phyloP scores from a whole-genome alignment of 768 basidiomycete genomes.

The Rhodocollybia butyracea region DNA sequence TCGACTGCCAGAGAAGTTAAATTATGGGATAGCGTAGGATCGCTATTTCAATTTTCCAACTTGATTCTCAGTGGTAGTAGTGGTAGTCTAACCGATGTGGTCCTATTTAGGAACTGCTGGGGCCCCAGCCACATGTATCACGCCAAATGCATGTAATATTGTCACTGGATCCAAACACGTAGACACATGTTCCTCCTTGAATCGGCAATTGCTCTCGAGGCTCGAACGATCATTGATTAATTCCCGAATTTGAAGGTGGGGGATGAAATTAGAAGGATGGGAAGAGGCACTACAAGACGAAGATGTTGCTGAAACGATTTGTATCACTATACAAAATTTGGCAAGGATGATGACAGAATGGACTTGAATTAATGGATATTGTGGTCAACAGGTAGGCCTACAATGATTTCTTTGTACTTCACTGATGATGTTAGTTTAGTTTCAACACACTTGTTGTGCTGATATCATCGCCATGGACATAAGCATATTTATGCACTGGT shows the following conservation, averaged over 20 bases:
- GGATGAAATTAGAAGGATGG: slow-evolving; percentile 63
- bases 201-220: no score
- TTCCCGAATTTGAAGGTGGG: slow-evolving; percentile 69
- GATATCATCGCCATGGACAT: slow-evolving; percentile 35
- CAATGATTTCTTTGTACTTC: slow-evolving; percentile 14
- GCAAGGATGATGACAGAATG: slow-evolving; percentile 41
- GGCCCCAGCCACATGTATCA: slow-evolving; percentile 43
- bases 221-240: slow-evolving; percentile 39
- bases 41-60: slow-evolving; percentile 58
- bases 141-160: slow-evolving; percentile 50
- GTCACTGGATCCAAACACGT: slow-evolving; percentile 66
- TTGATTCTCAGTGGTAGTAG: no score
- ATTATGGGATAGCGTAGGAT: slow-evolving; percentile 87
- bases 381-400: slow-evolving; percentile 60
- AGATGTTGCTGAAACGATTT: slow-evolving; percentile 50
- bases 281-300: slow-evolving; percentile 59
- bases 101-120: no score
- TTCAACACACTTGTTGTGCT: no score
- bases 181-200: slow-evolving; percentile 63
- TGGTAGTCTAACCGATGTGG: no score
- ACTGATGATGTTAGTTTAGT: no score
- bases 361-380: slow-evolving; percentile 77
- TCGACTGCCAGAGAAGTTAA: slow-evolving; percentile 69
- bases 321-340: slow-evolving; percentile 45
- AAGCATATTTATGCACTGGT: slow-evolving; percentile 66